phyloP scores from a whole-genome alignment of 495 filamentous ascomycete species.

The Penicillium atrosanguineum region DNA sequence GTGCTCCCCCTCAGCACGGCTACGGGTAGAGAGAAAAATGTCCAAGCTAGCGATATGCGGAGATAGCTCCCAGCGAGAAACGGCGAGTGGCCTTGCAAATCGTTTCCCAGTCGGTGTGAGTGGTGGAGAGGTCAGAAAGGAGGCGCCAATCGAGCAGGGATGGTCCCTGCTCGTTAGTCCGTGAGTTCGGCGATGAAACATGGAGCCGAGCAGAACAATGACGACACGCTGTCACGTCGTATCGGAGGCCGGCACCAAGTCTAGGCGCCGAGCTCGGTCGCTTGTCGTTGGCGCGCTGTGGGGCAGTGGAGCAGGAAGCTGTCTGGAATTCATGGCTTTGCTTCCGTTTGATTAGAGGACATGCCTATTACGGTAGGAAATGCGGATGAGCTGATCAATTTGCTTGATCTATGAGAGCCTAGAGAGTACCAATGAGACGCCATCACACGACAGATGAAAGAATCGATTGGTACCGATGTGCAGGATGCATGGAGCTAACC shows the following conservation, averaged over 20 bases:
- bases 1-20: not conserved
- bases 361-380: not conserved
- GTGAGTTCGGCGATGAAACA: slow-evolving; percentile 4
- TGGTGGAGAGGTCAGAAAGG: slow-evolving; percentile 1
- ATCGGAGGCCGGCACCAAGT: not conserved
- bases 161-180: slow-evolving; percentile 8
- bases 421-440: not conserved
- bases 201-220: slow-evolving; percentile 1
- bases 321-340: not conserved
- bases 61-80: slow-evolving; percentile 1
- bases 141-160: slow-evolving; percentile 2
- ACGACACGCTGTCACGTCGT: slow-evolving; percentile 6
- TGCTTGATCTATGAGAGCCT: not conserved
- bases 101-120: slow-evolving; percentile 1
- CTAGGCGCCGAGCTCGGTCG: slow-evolving; percentile 16
- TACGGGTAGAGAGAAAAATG: not conserved
- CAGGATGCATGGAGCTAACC: slow-evolving; percentile 17
- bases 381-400: not conserved
- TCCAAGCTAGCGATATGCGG: not conserved
- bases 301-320: slow-evolving; percentile 9
- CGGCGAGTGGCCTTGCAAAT: not conserved
- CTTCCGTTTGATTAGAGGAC: not conserved
- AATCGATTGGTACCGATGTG: slow-evolving; percentile 18
- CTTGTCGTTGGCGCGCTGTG: slow-evolving; percentile 22
- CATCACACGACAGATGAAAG: slow-evolving; percentile 13